These are phyloP conservation scores for Gnomoniopsis smithogilvyi DNA, from an alignment of 2,329 filamentous ascomycete species.

Conservation along the genomic window DNA sequence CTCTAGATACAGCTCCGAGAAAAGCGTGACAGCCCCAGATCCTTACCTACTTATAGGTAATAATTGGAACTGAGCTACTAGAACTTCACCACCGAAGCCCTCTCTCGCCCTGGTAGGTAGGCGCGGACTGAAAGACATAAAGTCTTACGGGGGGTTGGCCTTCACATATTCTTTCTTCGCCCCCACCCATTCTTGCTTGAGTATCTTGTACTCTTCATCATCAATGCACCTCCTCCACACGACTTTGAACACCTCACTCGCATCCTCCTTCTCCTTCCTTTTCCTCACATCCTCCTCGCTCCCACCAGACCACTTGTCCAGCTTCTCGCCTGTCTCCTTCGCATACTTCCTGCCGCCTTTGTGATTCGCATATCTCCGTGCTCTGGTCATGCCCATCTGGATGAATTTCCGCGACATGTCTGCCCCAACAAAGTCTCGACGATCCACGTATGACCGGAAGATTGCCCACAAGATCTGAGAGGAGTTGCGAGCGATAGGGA, in stretches of 20 bases:
- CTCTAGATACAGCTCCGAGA: too few relatives aligned
- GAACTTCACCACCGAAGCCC: too few relatives aligned
- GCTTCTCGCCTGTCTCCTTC: constrained; percentile 34
- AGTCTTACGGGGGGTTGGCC: neutral
- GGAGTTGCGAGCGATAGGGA: constrained; percentile 47
- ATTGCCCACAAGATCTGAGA: constrained; percentile 44
- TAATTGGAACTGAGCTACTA: too few relatives aligned
- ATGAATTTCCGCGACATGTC: constrained; percentile 64
- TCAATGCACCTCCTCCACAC: constrained; percentile 44
- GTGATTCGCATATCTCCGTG: constrained; percentile 56
- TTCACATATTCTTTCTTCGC: constrained; percentile 5
- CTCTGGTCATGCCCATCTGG: constrained; percentile 64
- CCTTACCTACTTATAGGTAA: too few relatives aligned
- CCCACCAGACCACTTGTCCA: constrained; percentile 32
- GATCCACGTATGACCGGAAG: constrained; percentile 49
- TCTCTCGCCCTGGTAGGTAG: too few relatives aligned
- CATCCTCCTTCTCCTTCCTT: constrained; percentile 45
- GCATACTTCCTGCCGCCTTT: constrained; percentile 53
- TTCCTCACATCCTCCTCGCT: constrained; percentile 40
- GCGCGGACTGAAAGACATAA: too few relatives aligned
- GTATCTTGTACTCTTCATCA: constrained; percentile 39
- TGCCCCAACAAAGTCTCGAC: constrained; percentile 59
- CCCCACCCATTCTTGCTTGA: constrained; percentile 32
- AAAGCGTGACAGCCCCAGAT: too few relatives aligned
- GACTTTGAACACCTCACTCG: constrained; percentile 45